Evolutionary conservation across 352 stramenopile species (phyloP).

Genomic region (Globisporangium canariense): DNA sequence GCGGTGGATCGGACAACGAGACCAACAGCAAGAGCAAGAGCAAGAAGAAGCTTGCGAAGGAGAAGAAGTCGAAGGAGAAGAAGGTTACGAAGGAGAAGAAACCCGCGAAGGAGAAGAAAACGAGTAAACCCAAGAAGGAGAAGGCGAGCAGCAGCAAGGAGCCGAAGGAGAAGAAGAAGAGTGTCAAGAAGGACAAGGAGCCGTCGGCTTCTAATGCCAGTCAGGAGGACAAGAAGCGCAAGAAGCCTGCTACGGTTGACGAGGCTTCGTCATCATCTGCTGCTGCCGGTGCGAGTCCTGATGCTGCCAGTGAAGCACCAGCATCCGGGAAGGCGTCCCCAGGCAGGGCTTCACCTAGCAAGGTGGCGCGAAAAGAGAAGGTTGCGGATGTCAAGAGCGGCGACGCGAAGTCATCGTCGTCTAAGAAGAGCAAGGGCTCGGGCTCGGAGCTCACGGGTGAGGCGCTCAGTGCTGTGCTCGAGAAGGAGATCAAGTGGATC

Average conservation of each 20-base stretch:
- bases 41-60: slow-evolving; percentile 35
- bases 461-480: slow-evolving; percentile 49
- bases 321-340: not conserved
- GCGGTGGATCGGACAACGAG: slow-evolving; percentile 21
- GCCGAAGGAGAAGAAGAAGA: slow-evolving; percentile 34
- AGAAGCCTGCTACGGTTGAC: slow-evolving; percentile 13
- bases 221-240: slow-evolving; percentile 30
- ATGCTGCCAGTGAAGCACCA: not conserved
- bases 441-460: slow-evolving; percentile 30
- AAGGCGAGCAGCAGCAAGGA: slow-evolving; percentile 34
- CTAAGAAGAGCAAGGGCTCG: slow-evolving; percentile 7
- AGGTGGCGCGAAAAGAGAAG: slow-evolving; percentile 42
- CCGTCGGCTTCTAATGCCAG: not conserved
- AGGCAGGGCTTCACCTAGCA: slow-evolving; percentile 23
- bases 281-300: not conserved
- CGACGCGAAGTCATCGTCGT: slow-evolving; percentile 1
- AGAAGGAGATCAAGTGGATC: slow-evolving; percentile 81
- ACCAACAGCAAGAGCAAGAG: slow-evolving; percentile 24
- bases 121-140: slow-evolving; percentile 22
- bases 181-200: slow-evolving; percentile 20
- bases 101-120: slow-evolving; percentile 19
- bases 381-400: slow-evolving; percentile 35
- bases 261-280: slow-evolving; percentile 1
- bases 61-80: slow-evolving; percentile 29
- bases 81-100: slow-evolving; percentile 23